Percentiles rank a stretch among this genome's conserved stretches.
Evolutionary conservation across 176 grass and related monocot species (phyloP).

Genomic region (Triticum monococcum): DNA sequence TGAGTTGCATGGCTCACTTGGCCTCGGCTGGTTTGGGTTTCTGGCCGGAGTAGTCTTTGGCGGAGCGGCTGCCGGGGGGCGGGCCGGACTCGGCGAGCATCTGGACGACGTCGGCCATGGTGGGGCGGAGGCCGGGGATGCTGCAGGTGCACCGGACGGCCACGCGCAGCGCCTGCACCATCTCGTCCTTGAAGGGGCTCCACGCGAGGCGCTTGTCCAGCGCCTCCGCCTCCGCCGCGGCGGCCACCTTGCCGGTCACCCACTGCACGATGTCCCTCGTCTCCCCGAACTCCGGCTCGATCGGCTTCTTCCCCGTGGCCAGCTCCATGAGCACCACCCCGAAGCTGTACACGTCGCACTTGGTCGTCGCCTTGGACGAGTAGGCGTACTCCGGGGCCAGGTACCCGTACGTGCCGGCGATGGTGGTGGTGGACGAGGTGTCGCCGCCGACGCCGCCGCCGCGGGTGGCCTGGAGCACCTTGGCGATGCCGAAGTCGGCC

Average conservation of each 20-base stretch:
- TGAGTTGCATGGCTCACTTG: neutral
- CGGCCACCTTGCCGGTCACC: constrained; percentile 67
- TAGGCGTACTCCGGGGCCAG: constrained; percentile 96
- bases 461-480: constrained; percentile 63
- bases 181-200: constrained; percentile 82
- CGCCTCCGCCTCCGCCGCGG: constrained; percentile 41
- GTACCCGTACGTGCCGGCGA: constrained; percentile 90
- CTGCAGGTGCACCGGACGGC: constrained; percentile 83
- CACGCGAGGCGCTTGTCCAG: constrained; percentile 67
- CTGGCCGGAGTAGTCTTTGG: neutral
- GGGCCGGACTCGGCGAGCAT: constrained; percentile 67
- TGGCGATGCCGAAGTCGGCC: constrained; percentile 91
- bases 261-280: constrained; percentile 84
- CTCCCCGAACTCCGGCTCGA: constrained; percentile 90
- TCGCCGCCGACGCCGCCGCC: neutral
- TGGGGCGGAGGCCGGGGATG: constrained; percentile 54
- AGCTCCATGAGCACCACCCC: constrained; percentile 88
- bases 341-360: constrained; percentile 83
- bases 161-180: constrained; percentile 70
- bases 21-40: neutral
- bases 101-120: constrained; percentile 97
- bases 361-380: constrained; percentile 78
- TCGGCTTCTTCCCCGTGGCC: constrained; percentile 83
- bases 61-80: constrained; percentile 13
- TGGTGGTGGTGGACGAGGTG: constrained; percentile 58